Conservation (phyloP, 1,139 yeast genomes). For the Zygoascus meyerae region DNA sequence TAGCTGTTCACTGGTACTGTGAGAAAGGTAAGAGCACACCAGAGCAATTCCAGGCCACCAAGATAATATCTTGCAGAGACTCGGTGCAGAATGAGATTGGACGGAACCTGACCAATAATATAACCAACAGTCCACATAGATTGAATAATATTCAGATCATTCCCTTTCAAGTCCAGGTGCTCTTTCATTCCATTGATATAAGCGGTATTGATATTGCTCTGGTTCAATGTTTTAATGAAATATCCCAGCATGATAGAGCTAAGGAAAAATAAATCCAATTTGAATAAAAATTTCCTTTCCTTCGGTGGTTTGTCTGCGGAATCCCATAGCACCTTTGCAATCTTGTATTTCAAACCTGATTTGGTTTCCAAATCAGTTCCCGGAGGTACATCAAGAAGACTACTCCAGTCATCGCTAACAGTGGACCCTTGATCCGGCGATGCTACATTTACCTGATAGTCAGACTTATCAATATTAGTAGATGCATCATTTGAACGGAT, state of each 20-base stretch:
- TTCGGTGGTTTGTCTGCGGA: conserved; percentile 27
- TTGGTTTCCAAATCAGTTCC: conserved; percentile 10
- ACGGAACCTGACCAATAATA: conserved; percentile 54
- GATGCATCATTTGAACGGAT: too few species aligned
- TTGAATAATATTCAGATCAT: conserved; percentile 45
- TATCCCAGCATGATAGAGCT: conserved; percentile 27
- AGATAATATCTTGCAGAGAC: conserved; percentile 50
- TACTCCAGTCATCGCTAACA: conserved; percentile 4
- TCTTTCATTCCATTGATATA: conserved; percentile 58
- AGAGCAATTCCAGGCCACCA: conserved; percentile 46
- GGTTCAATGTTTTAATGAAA: conserved; percentile 29
- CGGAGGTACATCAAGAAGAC: neutral
- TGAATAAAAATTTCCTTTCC: conserved; percentile 27
- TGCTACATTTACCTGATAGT: too few species aligned
- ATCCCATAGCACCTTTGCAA: conserved; percentile 28
- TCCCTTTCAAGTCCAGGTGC: conserved; percentile 42
- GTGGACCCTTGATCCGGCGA: neutral
- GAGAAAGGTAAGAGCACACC: conserved; percentile 48
- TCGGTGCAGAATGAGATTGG: conserved; percentile 48
- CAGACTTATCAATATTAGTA: too few species aligned
- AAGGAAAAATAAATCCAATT: conserved; percentile 28
- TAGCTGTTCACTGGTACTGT: conserved; percentile 41
- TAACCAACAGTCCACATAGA: conserved; percentile 57
- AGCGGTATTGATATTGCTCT: conserved; percentile 38
- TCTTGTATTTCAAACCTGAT: conserved; percentile 16